Base-by-base conservation (phyloP, 495 filamentous ascomycete genomes). In the Penicillium coprophilum region DNA sequence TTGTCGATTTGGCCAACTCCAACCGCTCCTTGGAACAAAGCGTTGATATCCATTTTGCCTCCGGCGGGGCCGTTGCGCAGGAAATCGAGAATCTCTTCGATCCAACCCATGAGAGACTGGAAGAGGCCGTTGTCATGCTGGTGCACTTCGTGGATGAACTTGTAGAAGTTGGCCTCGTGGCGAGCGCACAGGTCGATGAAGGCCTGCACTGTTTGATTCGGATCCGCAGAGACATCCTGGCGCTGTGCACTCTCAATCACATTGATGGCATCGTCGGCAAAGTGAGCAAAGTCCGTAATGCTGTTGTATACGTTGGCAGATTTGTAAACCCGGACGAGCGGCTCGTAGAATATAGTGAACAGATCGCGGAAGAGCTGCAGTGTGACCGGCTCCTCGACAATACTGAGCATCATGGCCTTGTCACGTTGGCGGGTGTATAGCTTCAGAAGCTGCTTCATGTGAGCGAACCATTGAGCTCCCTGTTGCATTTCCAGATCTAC, bases 281-380 rank as follows among this genome's bases (percentile, higher is more conserved):
- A 98, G 20, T 81, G 73, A 11, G 94, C 90, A 72, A 98, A 97
- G 66, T 98, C 94, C 1, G 94, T 98, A 56, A 98, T 90, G 68
- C 85, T 90, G 75, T 84, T 91, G 79, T 98, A 98, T 28, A 98
- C 94, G 62, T 97, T 98, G 60, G 94, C 94, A 21, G 93, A 96
- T 74, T 97, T 98, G 77, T 98, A 98, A 0, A 98, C 94, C 20
- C 94, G 82, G 15, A 98, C 87, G 10, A 98, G 83, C 0, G 94
- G 94, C 68, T 98, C 94, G 72, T 98, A 98, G 78, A 98, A 98
- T 66, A 98, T 97, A 19, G 91, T 95, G 72, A 98, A 97, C 44
- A 98, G 84, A 61, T 97, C 95, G 39, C 91, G 85, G 80, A 98
- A 94, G 41, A 98, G 79, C 64, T 94, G 88, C 23, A 97, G 80